Conservation (phyloP, 2,329 filamentous ascomycete species). For the Cladosporium sp. region DNA sequence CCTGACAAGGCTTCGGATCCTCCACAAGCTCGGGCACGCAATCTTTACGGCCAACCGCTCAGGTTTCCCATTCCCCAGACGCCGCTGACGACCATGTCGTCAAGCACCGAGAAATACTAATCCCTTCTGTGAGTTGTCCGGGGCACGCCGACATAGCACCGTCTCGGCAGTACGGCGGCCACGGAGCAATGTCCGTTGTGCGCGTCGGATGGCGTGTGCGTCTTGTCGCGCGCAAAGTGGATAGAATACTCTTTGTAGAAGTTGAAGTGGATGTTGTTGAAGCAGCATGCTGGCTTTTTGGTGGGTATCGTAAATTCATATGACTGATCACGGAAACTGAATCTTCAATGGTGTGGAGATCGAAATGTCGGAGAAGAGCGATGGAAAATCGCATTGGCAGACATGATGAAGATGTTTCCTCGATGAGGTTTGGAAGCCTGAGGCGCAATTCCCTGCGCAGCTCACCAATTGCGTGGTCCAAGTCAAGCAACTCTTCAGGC, state of each 20-base stretch:
- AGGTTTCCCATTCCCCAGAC: constrained; percentile 2
- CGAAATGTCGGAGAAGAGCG: background rate
- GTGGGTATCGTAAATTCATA: background rate
- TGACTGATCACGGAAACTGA: background rate
- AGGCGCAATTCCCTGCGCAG: background rate
- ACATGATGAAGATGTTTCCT: background rate
- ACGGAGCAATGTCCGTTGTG: constrained; percentile 1
- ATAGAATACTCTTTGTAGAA: background rate
- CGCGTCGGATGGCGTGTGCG: background rate
- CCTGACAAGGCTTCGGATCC: background rate
- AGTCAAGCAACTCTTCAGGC: too few species aligned
- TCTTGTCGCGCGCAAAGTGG: constrained; percentile 1
- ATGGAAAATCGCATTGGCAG: background rate
- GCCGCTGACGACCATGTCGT: constrained; percentile 16
- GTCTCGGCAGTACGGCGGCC: constrained; percentile 7
- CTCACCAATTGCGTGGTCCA: background rate
- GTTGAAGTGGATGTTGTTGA: background rate
- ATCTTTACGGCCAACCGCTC: background rate
- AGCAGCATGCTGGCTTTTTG: background rate
- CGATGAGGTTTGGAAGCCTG: background rate
- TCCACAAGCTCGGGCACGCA: background rate
- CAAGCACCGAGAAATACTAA: background rate
- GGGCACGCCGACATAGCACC: constrained; percentile 9
- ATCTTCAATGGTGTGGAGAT: background rate
- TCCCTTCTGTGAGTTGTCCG: background rate